A percentile compares a stretch with the other conserved stretches of the same genome.
Conservation (phyloP, 352 stramenopile species). For the Phytopythium aichiense region DNA sequence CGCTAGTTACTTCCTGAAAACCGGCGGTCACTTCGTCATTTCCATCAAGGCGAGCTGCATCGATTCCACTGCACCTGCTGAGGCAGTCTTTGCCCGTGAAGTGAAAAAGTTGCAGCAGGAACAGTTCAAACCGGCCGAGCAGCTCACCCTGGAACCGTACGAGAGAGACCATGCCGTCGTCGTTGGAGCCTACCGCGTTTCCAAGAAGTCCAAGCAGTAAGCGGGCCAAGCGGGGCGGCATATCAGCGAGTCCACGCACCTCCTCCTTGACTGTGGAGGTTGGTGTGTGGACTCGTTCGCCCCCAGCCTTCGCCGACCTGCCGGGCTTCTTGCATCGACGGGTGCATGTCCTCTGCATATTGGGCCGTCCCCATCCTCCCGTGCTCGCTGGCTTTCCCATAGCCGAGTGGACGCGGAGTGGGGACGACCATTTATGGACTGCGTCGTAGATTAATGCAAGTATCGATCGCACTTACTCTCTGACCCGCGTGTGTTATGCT, state of each 20-base stretch:
- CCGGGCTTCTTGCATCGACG: conserved; percentile 1
- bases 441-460: background rate
- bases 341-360: conserved; percentile 7
- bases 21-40: conserved; percentile 99
- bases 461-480: conserved; percentile 2
- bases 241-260: background rate
- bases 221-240: conserved; percentile 10
- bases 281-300: background rate
- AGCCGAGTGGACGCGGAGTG: background rate
- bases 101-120: conserved; percentile 98
- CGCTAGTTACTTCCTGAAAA: conserved; percentile 99
- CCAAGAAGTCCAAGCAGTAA: conserved; percentile 92
- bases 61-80: conserved; percentile 96
- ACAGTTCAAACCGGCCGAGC: conserved; percentile 98
- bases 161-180: conserved; percentile 99
- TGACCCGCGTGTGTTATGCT: background rate
- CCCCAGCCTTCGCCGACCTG: background rate
- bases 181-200: conserved; percentile 94
- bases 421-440: background rate
- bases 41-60: conserved; percentile 99
- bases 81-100: conserved; percentile 97
- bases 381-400: background rate
- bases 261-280: background rate
- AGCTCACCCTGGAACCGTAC: conserved; percentile 99
- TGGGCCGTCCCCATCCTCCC: background rate